Conservation (phyloP, 1,139 yeast genomes). For the Meyerozyma athensensis region DNA sequence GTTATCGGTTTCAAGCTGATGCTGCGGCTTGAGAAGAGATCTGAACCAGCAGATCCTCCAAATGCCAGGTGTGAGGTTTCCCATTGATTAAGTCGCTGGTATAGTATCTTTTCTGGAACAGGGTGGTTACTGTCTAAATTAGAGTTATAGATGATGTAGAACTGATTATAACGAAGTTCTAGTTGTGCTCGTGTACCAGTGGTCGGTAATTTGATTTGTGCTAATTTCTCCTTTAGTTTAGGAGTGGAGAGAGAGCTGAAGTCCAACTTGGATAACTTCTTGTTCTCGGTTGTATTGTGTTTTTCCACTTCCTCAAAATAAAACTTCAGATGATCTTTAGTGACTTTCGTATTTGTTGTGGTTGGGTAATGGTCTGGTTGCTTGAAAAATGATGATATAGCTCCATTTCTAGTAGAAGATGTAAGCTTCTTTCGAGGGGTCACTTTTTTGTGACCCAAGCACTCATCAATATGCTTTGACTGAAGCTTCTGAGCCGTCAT, state of each 20-base stretch:
- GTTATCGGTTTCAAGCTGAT: conserved; percentile 26
- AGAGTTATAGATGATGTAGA: conserved; percentile 75
- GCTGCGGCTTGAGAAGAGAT: conserved; percentile 23
- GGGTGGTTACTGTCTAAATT: conserved; percentile 78
- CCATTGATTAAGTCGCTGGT: conserved; percentile 62
- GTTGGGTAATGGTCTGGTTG: background rate
- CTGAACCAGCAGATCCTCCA: conserved; percentile 15
- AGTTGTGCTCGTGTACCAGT: conserved; percentile 60
- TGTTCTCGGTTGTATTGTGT: conserved; percentile 21
- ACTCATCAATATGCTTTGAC: conserved; percentile 64
- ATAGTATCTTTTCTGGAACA: conserved; percentile 47
- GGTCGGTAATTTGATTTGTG: conserved; percentile 51
- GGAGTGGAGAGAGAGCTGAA: conserved; percentile 55
- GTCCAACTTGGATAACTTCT: conserved; percentile 56
- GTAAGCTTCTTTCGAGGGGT: conserved; percentile 6
- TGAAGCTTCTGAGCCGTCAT: conserved; percentile 60
- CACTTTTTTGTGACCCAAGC: conserved; percentile 34
- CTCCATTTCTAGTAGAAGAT: conserved; percentile 9
- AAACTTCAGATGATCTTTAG: conserved; percentile 23
- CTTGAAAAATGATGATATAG: conserved; percentile 34
- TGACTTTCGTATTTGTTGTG: conserved; percentile 5
- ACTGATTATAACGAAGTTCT: conserved; percentile 73
- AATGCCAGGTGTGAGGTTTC: conserved; percentile 49
- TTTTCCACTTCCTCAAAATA: conserved; percentile 28
- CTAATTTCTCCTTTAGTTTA: conserved; percentile 58